A percentile compares a stretch with the other conserved stretches of the same genome.
These are phyloP conservation scores for Flaveria ramosissima DNA, from an alignment of 129 eudicot species.

Conservation along the genomic window DNA sequence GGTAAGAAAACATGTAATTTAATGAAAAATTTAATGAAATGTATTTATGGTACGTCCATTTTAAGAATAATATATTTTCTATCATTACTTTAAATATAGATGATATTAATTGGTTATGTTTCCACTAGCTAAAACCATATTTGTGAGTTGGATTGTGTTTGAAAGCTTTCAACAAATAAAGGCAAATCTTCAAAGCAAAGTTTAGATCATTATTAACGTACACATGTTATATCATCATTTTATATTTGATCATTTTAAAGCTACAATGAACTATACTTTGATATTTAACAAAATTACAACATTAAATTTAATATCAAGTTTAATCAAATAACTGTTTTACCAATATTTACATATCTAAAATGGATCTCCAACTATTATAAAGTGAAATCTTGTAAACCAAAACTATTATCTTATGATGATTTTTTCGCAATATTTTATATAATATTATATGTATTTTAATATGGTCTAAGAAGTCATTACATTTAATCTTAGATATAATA, in stretches of 20 bases:
- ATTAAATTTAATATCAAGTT: neutral
- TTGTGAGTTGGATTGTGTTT: constrained; percentile 8
- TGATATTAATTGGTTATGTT: constrained; percentile 11
- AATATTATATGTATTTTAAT: no score
- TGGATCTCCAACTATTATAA: neutral
- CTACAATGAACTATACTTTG: neutral
- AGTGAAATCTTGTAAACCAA: neutral
- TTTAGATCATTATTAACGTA: constrained; percentile 42
- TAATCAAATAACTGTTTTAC: neutral
- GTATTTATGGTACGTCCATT: neutral
- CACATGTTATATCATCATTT: constrained; percentile 22
- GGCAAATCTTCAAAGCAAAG: constrained; percentile 65
- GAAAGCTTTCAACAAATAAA: constrained; percentile 36
- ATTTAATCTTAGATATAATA: no score
- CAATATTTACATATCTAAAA: neutral
- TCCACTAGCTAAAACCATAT: constrained; percentile 20
- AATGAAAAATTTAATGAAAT: no score
- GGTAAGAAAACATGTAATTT: no score
- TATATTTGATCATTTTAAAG: neutral
- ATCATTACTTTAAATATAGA: neutral
- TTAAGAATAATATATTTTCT: neutral
- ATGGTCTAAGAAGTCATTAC: no score
- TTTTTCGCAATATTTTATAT: neutral
- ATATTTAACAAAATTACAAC: neutral
- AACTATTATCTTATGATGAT: neutral